A percentile compares a stretch with the other conserved stretches of the same genome.
Evolutionary conservation across 805 yeast species (phyloP).

Genomic region (Candida insectorum): DNA sequence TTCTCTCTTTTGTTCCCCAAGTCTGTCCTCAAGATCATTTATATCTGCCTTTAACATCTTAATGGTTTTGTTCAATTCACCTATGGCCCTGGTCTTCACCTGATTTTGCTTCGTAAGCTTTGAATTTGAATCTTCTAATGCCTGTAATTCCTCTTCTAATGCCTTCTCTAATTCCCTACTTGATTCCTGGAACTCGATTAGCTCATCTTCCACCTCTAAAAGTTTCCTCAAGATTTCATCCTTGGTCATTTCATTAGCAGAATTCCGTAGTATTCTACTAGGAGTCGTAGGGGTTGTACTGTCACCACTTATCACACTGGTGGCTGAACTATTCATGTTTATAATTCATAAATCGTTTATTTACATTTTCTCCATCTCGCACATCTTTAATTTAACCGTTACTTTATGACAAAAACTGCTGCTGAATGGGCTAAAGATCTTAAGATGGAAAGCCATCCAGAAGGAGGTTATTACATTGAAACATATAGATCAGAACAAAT

Average conservation of each 20-base stretch:
- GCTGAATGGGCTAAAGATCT: slow-evolving; percentile 12
- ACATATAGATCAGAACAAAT: slow-evolving; percentile 11
- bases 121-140: slow-evolving; percentile 24
- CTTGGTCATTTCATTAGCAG: slow-evolving; percentile 6
- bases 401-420: slow-evolving; percentile 7
- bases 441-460: slow-evolving; percentile 17
- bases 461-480: slow-evolving; percentile 19
- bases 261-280: no score
- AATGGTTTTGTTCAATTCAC: slow-evolving; percentile 4
- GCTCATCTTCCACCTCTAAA: slow-evolving; percentile 34
- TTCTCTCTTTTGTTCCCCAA: slow-evolving; percentile 19
- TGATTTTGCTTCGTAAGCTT: slow-evolving; percentile 13
- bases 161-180: slow-evolving; percentile 44
- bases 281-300: no score
- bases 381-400: no score
- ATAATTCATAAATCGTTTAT: no score
- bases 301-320: no score
- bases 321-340: no score
- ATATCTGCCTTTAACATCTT: slow-evolving; percentile 16
- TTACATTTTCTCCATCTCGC: no score
- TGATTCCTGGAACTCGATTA: slow-evolving; percentile 41
- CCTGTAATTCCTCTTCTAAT: slow-evolving; percentile 40
- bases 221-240: slow-evolving; percentile 19
- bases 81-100: slow-evolving; percentile 3
- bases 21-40: slow-evolving; percentile 13